Conservation (phyloP, 257 asterid genomes). For the Solanum paucissectum region DNA sequence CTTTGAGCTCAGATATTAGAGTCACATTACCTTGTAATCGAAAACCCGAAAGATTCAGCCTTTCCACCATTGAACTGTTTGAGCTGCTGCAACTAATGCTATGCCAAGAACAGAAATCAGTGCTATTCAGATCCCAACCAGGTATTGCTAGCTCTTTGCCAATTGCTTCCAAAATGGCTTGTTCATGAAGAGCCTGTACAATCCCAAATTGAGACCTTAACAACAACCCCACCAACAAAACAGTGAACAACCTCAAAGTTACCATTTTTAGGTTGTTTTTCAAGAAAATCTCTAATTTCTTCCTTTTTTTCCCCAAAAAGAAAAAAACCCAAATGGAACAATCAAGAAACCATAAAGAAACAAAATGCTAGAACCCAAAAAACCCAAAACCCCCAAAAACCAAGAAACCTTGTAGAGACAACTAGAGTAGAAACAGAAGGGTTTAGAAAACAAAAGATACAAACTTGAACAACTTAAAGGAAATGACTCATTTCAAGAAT, state of each 20-base stretch:
- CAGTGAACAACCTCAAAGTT: neutral
- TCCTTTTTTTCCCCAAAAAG: neutral
- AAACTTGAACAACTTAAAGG: neutral
- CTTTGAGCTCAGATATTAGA: constrained; percentile 65
- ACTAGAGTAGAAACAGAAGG: neutral
- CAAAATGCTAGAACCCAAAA: neutral
- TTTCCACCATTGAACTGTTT: constrained; percentile 52
- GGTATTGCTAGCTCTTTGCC: constrained; percentile 47
- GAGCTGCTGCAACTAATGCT: constrained; percentile 65
- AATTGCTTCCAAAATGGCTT: constrained; percentile 35
- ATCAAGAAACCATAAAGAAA: neutral
- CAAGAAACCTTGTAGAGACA: neutral
- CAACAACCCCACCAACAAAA: neutral
- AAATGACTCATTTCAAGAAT: neutral
- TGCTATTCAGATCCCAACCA: constrained; percentile 47
- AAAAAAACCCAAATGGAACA: neutral
- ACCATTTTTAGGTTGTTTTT: constrained; percentile 2
- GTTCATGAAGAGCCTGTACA: constrained; percentile 17
- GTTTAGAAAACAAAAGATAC: neutral
- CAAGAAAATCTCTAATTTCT: neutral
- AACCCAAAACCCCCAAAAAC: too few species aligned
- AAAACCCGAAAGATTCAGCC: constrained; percentile 54
- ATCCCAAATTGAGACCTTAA: neutral
- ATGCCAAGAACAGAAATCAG: constrained; percentile 70
- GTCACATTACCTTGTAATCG: constrained; percentile 77